Evolutionary conservation across 2,329 filamentous ascomycete species (phyloP).

Genomic region (Monilinia aucupariae): DNA sequence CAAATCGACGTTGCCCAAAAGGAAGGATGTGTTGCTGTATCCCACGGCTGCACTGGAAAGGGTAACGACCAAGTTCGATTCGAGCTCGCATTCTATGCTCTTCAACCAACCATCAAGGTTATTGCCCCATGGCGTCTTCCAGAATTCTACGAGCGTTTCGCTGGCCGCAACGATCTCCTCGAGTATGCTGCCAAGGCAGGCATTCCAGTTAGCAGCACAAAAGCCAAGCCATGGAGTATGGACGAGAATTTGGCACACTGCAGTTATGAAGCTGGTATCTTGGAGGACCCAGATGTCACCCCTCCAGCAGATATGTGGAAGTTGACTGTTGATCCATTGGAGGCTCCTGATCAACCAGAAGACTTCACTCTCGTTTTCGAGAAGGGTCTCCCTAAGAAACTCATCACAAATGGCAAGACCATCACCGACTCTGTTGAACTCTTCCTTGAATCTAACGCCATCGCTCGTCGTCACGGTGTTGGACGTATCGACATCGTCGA

Average conservation of each 20-base stretch:
- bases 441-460: conserved; percentile 65
- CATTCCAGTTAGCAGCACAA: conserved; percentile 68
- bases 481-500: conserved; percentile 81
- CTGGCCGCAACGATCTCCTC: conserved; percentile 65
- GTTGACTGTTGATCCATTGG: conserved; percentile 60
- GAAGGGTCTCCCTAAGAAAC: conserved; percentile 68
- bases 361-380: conserved; percentile 68
- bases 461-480: conserved; percentile 67
- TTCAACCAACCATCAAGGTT: conserved; percentile 61
- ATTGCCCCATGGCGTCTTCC: conserved; percentile 71
- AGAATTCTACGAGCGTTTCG: conserved; percentile 65
- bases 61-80: conserved; percentile 63
- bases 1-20: conserved; percentile 60
- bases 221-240: conserved; percentile 64
- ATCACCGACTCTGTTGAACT: conserved; percentile 66
- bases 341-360: conserved; percentile 64
- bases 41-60: conserved; percentile 56
- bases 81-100: conserved; percentile 56
- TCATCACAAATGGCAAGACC: conserved; percentile 52
- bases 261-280: conserved; percentile 72
- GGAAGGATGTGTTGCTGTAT: conserved; percentile 46
- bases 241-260: conserved; percentile 71
- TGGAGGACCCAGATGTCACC: conserved; percentile 59
- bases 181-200: conserved; percentile 62
- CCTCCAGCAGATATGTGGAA: conserved; percentile 79